A percentile compares a stretch with the other conserved stretches of the same genome.
Conservation (phyloP, 345 rosid species). For the Citrus mangshanensis region DNA sequence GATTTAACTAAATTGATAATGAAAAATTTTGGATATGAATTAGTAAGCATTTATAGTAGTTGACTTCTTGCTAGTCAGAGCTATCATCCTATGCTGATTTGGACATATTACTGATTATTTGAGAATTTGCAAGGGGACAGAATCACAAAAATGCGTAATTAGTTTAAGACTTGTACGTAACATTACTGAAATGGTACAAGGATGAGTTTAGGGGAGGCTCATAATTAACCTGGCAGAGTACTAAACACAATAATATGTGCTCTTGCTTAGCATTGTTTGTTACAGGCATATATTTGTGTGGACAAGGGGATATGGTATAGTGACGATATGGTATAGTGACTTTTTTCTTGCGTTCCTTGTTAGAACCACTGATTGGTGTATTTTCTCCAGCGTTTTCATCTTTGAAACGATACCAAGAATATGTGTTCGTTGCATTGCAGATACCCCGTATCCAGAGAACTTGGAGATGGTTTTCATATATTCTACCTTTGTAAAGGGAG, state of each 20-base stretch:
- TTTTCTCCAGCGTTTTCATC: not conserved
- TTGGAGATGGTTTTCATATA: constrained; percentile 46
- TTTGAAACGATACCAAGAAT: not conserved
- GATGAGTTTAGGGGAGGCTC: not conserved
- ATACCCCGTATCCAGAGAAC: constrained; percentile 45
- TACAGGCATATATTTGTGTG: not conserved
- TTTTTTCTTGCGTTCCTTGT: not conserved
- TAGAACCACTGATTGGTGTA: not conserved
- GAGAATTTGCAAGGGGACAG: not conserved
- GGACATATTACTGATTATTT: not conserved
- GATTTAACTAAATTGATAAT: not conserved
- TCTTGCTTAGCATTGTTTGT: not conserved
- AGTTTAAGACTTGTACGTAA: not conserved
- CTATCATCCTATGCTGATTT: not conserved
- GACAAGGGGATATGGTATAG: not conserved
- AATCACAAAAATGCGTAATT: not conserved
- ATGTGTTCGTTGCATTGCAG: constrained; percentile 29
- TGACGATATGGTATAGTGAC: not conserved
- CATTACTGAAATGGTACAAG: not conserved
- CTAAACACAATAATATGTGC: not conserved
- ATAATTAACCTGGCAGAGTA: not conserved
- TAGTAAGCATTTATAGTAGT: not conserved
- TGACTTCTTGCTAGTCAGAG: not conserved
- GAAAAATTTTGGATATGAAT: not conserved
- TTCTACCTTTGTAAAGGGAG: constrained; percentile 53